Base-by-base conservation (phyloP, 495 filamentous ascomycete species). In the Talaromyces trachyspermus region DNA sequence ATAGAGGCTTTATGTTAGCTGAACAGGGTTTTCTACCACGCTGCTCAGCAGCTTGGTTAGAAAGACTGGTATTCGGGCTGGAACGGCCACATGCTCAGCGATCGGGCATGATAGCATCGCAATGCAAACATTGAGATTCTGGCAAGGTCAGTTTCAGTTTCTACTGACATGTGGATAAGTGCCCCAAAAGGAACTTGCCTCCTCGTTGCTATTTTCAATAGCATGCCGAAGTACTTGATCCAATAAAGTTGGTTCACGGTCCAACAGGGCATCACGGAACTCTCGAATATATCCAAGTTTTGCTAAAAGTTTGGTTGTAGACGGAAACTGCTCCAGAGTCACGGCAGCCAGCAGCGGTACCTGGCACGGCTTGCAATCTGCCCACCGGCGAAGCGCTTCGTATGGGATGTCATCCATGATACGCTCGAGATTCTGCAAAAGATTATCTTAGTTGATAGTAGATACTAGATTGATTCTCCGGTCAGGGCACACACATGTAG, bases 341-440 rank as follows among this genome's bases (percentile, higher is more conserved):
- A 68, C 54, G 29, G 68, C 61, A 19, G 56, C 67, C 11, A 79
- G 43, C 22, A 60, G 40, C 2, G 59, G 61, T 17, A 74, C 53
- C 46, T 75, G 70, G 49, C 75, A 77, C 23, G 61, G 64, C 49
- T 76, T 77, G 35, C 58, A 63, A 14, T 54, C 43, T 8, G 62
- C 65, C 75, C 75, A 79, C 0, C 50, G 52, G 3, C 49, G 49
- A 3, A 76, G 43, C 5, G 43, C 45, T 3, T 33, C 17, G 4
- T 43, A 11, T 9, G 60, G 32, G 5, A 46, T 24, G 22, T 52
- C 18, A 14, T 63, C 50, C 1, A 62, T 48, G 7, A 70, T 40
- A 5, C 48, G 52, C 47, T 72, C 49, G 11, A 78, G 56, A 25
- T 65, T 62, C 74, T 78, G 19, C 10, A 24, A 7, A 32, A 32